Percentiles rank a stretch among this genome's conserved stretches.
Conservation (phyloP, 208 protist genomes). For the Trypanosoma vivax region DNA sequence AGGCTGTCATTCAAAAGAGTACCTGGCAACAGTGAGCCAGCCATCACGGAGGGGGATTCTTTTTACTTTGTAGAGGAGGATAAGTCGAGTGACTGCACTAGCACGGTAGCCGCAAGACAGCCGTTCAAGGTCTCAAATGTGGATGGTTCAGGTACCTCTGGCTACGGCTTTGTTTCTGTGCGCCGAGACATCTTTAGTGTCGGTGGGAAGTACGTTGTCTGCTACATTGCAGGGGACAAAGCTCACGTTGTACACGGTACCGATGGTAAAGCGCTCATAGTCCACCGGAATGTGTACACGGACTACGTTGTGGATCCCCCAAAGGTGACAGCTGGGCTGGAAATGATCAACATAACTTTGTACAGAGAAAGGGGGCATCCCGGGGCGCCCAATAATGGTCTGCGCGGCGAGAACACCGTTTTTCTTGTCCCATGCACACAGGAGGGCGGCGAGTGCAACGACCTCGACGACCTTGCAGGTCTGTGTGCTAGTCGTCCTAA, state of each 20-base stretch:
- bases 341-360: constrained; percentile 45
- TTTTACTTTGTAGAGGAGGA: constrained; percentile 53
- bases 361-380: constrained; percentile 20
- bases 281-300: constrained; percentile 67
- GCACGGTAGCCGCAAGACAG: constrained; percentile 11
- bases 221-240: constrained; percentile 41
- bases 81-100: constrained; percentile 10
- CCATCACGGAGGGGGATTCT: constrained; percentile 44
- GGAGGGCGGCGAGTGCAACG: constrained; percentile 24
- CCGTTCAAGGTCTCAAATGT: constrained; percentile 36
- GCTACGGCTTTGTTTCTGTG: constrained; percentile 25
- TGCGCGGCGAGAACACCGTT: constrained; percentile 45
- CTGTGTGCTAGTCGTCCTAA: constrained; percentile 21
- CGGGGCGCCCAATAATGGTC: constrained; percentile 50
- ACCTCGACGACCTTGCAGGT: constrained; percentile 32
- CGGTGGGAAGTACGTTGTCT: constrained; percentile 50
- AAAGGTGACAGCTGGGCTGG: constrained; percentile 38
- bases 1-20: constrained; percentile 56
- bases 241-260: constrained; percentile 38
- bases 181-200: constrained; percentile 41
- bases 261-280: too few species aligned
- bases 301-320: constrained; percentile 34
- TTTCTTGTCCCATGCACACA: constrained; percentile 57
- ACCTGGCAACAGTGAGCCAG: constrained; percentile 38
- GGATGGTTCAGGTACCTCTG: constrained; percentile 33